phyloP scores from a whole-genome alignment of 2,329 filamentous ascomycete species.

The Hypoxylon sp. region DNA sequence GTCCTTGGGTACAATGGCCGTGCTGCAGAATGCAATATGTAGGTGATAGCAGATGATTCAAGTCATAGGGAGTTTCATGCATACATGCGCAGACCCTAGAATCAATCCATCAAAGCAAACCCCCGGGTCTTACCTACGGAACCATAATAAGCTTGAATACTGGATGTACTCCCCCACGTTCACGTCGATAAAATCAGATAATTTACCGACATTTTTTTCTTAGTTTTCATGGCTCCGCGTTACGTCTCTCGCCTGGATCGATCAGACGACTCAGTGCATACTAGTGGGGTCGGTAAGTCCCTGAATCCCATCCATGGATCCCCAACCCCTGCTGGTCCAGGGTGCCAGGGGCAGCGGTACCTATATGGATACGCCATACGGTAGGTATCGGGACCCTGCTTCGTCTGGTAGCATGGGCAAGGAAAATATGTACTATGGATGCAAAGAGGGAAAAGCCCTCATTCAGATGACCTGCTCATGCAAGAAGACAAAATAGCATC shows the following conservation, averaged over 20 bases:
- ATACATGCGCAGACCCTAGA: slow-evolving; percentile 1
- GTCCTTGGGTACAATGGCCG: not conserved
- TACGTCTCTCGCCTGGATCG: not conserved
- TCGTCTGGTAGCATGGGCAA: not conserved
- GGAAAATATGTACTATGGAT: not conserved
- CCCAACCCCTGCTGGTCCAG: not conserved
- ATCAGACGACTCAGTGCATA: slow-evolving; percentile 1
- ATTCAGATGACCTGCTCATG: slow-evolving; percentile 27
- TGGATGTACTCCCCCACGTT: not conserved
- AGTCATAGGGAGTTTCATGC: slow-evolving; percentile 17
- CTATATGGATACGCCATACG: slow-evolving; percentile 5
- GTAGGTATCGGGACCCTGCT: not conserved
- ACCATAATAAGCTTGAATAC: slow-evolving; percentile 1
- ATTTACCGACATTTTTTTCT: not conserved
- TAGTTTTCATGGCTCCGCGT: not conserved
- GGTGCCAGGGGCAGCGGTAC: slow-evolving; percentile 1
- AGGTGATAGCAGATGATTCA: slow-evolving; percentile 19
- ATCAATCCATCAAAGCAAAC: slow-evolving; percentile 5
- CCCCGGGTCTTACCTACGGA: not conserved
- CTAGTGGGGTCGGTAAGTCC: not conserved
- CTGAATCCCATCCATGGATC: no score
- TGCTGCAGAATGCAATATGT: slow-evolving; percentile 9
- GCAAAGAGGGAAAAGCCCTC: slow-evolving; percentile 23
- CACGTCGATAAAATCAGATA: not conserved
- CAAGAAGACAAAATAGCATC: slow-evolving; percentile 15